A percentile compares a stretch with the other conserved stretches of the same genome.
Evolutionary conservation across 768 basidiomycete species (phyloP).

Genomic region (Leccinum longicurvipes): DNA sequence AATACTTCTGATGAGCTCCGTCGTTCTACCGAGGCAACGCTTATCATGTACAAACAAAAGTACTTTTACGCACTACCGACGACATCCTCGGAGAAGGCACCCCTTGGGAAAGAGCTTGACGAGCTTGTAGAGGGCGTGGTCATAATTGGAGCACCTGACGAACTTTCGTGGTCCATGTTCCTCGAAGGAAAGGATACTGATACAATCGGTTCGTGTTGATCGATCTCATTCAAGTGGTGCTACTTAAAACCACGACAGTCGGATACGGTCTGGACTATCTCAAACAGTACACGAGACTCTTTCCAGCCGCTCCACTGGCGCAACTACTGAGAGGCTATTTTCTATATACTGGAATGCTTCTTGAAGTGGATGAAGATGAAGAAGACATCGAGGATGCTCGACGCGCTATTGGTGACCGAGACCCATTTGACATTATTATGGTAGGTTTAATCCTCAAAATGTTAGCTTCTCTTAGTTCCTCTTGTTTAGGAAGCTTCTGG

Average conservation of each 20-base stretch:
- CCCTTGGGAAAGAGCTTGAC: slow-evolving; percentile 60
- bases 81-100: slow-evolving; percentile 39
- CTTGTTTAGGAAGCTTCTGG: slow-evolving; percentile 53
- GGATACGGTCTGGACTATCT: slow-evolving; percentile 58
- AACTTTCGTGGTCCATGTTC: slow-evolving; percentile 76
- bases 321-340: slow-evolving; percentile 67
- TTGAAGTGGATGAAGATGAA: slow-evolving; percentile 38
- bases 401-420: slow-evolving; percentile 35
- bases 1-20: slow-evolving; percentile 76
- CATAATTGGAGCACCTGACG: slow-evolving; percentile 71
- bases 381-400: slow-evolving; percentile 13
- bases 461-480: slow-evolving; percentile 4
- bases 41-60: slow-evolving; percentile 61
- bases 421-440: slow-evolving; percentile 58
- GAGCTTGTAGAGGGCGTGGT: slow-evolving; percentile 73
- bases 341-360: slow-evolving; percentile 47
- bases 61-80: slow-evolving; percentile 60
- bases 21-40: slow-evolving; percentile 70
- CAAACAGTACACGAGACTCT: slow-evolving; percentile 57
- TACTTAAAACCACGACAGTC: slow-evolving; percentile 37
- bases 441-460: slow-evolving; percentile 38
- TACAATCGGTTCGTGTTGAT: slow-evolving; percentile 53
- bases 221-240: not conserved
- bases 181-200: slow-evolving; percentile 73
- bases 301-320: slow-evolving; percentile 58